Evolutionary conservation across 306 rosid genomes (phyloP), one percentile per base, ranked within the genome.

Genomic region (Malus orientalis): DNA sequence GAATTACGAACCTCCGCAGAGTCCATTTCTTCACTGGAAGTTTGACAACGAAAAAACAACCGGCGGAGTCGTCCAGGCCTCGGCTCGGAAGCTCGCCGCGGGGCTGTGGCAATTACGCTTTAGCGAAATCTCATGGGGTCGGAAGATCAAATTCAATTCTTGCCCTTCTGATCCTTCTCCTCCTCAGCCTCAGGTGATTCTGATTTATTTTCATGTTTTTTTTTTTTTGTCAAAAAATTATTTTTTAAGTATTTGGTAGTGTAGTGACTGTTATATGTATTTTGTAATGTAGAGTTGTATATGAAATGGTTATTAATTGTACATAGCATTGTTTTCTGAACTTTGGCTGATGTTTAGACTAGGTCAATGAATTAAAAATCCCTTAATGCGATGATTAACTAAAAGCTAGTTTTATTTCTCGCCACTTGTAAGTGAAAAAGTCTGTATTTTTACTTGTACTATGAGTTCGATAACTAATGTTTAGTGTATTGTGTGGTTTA

Each of bases 31-130:
- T 7, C 75, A n/a, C 11, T 78, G 84, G 82, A 81, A 81, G 57
- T 62, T 70, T 62, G 22, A 40, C 60, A 55, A 59, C 22, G 68
- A 74, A 30, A 64, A 55, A 58, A 29, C 58, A 42, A 53, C 69
- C 5, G 76, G 81, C 5, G 76, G 81, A 62, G 69, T 27, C 20
- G 60, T 33, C 23, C 42, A 77, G 75, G 71, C 78, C 69, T 81
- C 89, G 1, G 90, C 91, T 19, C 82, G 97, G 77, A 84, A 81
- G 78, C 91, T 91, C 47, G 91, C 89, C 32, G 97, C 97, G 4
- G 86, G 84, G 15, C 86, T 87, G 67, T 87, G 93, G 91, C 84
- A 78, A 20, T 42, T 79, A 12, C 81, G 78, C 45, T 85, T 83
- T 18, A 58, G 23, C 32, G 83, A 85, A 61, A 27, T 79, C 44